phyloP scores from a whole-genome alignment of 164 flowering plant genomes.

The Vitis rotundifolia region DNA sequence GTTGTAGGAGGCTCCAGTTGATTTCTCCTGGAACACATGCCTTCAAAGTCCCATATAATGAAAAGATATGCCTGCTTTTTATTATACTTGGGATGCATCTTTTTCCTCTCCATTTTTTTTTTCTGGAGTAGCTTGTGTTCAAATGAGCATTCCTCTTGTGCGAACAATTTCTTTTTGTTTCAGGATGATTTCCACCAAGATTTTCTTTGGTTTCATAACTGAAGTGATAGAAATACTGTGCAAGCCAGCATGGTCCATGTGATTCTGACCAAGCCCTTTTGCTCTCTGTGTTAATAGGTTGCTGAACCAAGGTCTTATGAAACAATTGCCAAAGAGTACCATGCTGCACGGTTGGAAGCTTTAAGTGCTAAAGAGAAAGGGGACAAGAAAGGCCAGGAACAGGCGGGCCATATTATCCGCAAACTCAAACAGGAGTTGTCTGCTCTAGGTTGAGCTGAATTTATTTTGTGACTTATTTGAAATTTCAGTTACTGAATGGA shows the following conservation, averaged over 20 bases:
- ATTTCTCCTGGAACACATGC: no score
- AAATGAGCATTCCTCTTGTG: background rate
- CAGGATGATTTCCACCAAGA: background rate
- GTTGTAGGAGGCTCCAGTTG: no score
- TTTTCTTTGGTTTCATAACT: background rate
- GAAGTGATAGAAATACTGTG: background rate
- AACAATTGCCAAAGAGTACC: conserved; percentile 70
- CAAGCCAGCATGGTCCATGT: background rate
- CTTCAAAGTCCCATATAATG: no score
- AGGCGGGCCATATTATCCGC: conserved; percentile 71
- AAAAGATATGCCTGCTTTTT: no score
- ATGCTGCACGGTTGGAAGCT: conserved; percentile 69
- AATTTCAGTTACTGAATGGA: background rate
- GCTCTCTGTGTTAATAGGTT: conserved; percentile 34
- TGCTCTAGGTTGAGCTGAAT: conserved; percentile 53
- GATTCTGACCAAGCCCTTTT: background rate
- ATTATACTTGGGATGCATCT: no score
- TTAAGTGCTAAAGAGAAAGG: conserved; percentile 66
- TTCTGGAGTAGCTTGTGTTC: no score
- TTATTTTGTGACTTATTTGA: background rate
- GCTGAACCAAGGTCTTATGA: conserved; percentile 50
- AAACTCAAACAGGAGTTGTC: conserved; percentile 84
- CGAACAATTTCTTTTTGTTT: background rate
- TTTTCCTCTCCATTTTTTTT: no score
- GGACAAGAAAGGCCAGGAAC: conserved; percentile 73